phyloP scores from a whole-genome alignment of 2,329 filamentous ascomycete genomes.

The Arachnopeziza araneosa region DNA sequence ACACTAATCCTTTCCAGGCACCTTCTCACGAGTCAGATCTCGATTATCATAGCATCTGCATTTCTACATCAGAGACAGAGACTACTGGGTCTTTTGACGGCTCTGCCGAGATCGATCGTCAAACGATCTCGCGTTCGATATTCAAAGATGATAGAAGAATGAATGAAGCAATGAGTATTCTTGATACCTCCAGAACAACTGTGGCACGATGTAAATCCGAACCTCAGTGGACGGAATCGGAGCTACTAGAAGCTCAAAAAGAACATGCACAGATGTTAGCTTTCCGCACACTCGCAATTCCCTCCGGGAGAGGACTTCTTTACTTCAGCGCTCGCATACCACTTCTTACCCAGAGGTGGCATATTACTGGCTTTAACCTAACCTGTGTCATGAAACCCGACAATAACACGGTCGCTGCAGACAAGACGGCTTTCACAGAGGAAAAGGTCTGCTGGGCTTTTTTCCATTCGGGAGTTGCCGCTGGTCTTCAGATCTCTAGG shows the following conservation, averaged over 20 bases:
- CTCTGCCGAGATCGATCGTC: constrained; percentile 75
- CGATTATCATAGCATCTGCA: constrained; percentile 75
- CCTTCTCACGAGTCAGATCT: constrained; percentile 61
- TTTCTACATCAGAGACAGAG: constrained; percentile 52
- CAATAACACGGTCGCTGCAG: constrained; percentile 88
- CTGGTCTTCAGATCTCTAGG: constrained; percentile 83
- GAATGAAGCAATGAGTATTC: constrained; percentile 74
- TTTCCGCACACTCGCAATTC: constrained; percentile 80
- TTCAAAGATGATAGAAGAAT: constrained; percentile 90
- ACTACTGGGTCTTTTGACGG: constrained; percentile 63
- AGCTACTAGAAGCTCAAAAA: constrained; percentile 88
- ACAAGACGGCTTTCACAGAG: constrained; percentile 81
- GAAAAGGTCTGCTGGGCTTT: constrained; percentile 98
- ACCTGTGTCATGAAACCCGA: constrained; percentile 88
- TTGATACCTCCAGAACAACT: constrained; percentile 80
- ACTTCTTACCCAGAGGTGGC: constrained; percentile 85
- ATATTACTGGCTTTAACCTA: constrained; percentile 84
- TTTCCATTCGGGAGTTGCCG: constrained; percentile 94
- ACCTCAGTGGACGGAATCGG: constrained; percentile 75
- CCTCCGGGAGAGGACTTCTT: constrained; percentile 79
- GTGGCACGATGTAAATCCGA: constrained; percentile 71
- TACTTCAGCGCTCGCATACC: constrained; percentile 85
- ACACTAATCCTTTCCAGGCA: constrained; percentile 34
- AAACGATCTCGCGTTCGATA: constrained; percentile 76
- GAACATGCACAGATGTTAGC: constrained; percentile 82